Evolutionary conservation across 2,329 filamentous ascomycete species (phyloP).

Genomic region (Xylariaceae sp.): DNA sequence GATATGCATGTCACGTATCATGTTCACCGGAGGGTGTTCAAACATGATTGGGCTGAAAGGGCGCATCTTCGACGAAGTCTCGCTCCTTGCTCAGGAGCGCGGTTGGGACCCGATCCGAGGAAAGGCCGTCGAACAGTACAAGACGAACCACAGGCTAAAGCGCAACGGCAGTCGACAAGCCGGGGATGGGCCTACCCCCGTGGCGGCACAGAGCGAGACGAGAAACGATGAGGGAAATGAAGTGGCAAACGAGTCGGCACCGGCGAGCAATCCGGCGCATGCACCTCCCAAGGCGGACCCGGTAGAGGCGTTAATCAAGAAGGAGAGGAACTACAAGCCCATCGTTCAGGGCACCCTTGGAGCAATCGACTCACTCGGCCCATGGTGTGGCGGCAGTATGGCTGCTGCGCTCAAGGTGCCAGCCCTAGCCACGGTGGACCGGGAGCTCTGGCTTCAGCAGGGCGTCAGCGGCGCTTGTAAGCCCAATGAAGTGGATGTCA

Average conservation of each 20-base stretch:
- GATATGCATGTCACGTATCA: slow-evolving; percentile 83
- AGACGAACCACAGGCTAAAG: slow-evolving; percentile 48
- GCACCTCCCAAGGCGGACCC: slow-evolving; percentile 55
- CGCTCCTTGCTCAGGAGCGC: slow-evolving; percentile 63
- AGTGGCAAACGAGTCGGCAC: slow-evolving; percentile 35
- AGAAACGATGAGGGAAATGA: slow-evolving; percentile 22
- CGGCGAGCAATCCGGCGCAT: slow-evolving; percentile 44
- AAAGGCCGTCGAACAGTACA: slow-evolving; percentile 63
- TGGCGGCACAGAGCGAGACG: slow-evolving; percentile 17
- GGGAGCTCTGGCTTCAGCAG: slow-evolving; percentile 71
- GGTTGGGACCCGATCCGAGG: slow-evolving; percentile 81
- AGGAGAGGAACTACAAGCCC: slow-evolving; percentile 43
- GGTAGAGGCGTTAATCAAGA: slow-evolving; percentile 61
- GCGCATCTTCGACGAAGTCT: slow-evolving; percentile 76
- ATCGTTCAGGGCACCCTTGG: slow-evolving; percentile 62
- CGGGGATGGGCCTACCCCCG: slow-evolving; percentile 24
- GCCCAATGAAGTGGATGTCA: slow-evolving; percentile 61
- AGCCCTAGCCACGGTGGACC: slow-evolving; percentile 70
- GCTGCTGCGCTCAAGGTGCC: slow-evolving; percentile 69
- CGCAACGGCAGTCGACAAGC: slow-evolving; percentile 35
- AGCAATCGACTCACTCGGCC: slow-evolving; percentile 68
- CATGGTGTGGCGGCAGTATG: slow-evolving; percentile 76
- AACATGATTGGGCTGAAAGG: slow-evolving; percentile 77
- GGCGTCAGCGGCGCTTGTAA: slow-evolving; percentile 65
- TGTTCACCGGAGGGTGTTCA: slow-evolving; percentile 82